A percentile compares a stretch with the other conserved stretches of the same genome.
These are phyloP conservation scores for Tetrapisispora namnaoensis DNA, from an alignment of 805 yeast genomes.

Conservation along the genomic window DNA sequence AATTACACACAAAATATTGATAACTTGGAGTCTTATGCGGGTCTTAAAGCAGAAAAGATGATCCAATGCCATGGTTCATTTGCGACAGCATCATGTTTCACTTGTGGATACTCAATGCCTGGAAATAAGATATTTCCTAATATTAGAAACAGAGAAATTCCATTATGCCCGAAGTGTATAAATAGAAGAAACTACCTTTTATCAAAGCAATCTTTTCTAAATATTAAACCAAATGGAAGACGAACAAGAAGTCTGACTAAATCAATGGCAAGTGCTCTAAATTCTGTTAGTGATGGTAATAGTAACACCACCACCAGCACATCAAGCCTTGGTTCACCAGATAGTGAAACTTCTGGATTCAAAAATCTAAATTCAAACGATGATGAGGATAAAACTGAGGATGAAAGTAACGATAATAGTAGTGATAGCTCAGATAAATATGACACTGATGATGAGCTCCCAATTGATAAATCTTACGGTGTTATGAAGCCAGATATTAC, in stretches of 20 bases:
- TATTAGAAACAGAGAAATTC: slow-evolving; percentile 50
- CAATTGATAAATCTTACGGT: slow-evolving; percentile 48
- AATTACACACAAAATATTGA: slow-evolving; percentile 91
- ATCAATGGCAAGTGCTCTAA: not conserved
- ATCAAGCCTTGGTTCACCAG: not conserved
- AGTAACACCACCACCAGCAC: not conserved
- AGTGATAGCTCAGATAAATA: not conserved
- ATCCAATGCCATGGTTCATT: slow-evolving; percentile 93
- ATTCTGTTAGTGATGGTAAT: not conserved
- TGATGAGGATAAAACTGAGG: not conserved
- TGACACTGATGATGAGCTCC: slow-evolving; percentile 7
- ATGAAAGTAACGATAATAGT: not conserved
- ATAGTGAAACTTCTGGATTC: not conserved
- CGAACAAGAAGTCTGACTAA: not conserved
- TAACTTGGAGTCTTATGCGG: slow-evolving; percentile 74
- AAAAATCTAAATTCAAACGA: not conserved
- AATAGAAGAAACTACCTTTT: slow-evolving; percentile 32
- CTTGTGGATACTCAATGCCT: slow-evolving; percentile 56
- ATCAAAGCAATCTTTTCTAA: not conserved
- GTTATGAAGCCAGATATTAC: slow-evolving; percentile 90
- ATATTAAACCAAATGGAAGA: not conserved
- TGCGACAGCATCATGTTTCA: slow-evolving; percentile 75
- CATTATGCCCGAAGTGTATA: slow-evolving; percentile 63
- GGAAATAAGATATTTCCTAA: slow-evolving; percentile 57
- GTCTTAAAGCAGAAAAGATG: slow-evolving; percentile 52